phyloP scores from a whole-genome alignment of 306 rosid genomes.

The Biancaea sappan region DNA sequence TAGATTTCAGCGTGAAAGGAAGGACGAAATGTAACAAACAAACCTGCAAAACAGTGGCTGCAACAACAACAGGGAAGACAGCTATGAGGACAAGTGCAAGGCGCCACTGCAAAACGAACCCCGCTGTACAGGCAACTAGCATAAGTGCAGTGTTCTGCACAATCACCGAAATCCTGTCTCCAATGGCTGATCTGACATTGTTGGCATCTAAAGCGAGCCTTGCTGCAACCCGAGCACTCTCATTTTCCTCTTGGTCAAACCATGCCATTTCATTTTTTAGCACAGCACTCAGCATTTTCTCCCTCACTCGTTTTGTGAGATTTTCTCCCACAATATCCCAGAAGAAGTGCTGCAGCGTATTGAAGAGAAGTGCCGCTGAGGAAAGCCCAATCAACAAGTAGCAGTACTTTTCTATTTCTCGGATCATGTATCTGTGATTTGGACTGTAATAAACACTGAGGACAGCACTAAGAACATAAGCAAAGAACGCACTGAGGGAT shows the following conservation, averaged over 20 bases:
- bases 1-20: not conserved
- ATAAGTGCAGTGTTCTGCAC: conserved; percentile 94
- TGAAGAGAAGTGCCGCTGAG: conserved; percentile 88
- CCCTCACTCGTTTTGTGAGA: conserved; percentile 88
- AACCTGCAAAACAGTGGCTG: conserved; percentile 95
- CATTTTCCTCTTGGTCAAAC: conserved; percentile 95
- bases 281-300: conserved; percentile 78
- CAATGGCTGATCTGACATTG: conserved; percentile 93
- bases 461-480: conserved; percentile 88
- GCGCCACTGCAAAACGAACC: conserved; percentile 95
- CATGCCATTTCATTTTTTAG: conserved; percentile 93
- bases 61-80: conserved; percentile 96
- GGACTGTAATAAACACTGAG: conserved; percentile 88
- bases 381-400: conserved; percentile 91
- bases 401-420: conserved; percentile 77
- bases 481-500: conserved; percentile 88
- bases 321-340: conserved; percentile 98
- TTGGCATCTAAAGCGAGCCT: conserved; percentile 93
- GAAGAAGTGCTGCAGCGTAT: conserved; percentile 90
- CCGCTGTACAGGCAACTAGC: conserved; percentile 93
- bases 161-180: conserved; percentile 88
- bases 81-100: conserved; percentile 92
- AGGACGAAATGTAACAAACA: conserved; percentile 23
- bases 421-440: conserved; percentile 69
- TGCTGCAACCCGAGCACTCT: conserved; percentile 82